These are phyloP conservation scores for Sporisorium iseilematis-ciliati DNA, from an alignment of 1,284 basidiomycete genomes.

Conservation along the genomic window DNA sequence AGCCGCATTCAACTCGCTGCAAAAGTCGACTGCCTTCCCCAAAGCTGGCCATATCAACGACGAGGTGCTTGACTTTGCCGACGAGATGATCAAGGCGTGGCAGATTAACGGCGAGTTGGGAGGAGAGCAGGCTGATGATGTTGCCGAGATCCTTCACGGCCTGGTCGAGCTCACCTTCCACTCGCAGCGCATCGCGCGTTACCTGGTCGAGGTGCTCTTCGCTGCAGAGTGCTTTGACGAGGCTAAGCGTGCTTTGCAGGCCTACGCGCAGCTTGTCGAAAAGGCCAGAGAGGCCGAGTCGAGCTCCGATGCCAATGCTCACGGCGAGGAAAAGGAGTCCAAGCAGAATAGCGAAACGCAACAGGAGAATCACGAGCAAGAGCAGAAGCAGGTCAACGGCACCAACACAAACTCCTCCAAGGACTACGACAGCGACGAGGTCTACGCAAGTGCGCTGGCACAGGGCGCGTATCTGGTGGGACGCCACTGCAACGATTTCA, in stretches of 20 bases:
- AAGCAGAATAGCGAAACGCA: conserved; percentile 24
- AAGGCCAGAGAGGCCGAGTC: conserved; percentile 59
- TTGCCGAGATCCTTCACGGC: conserved; percentile 64
- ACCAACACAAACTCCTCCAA: conserved; percentile 16
- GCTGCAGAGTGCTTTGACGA: conserved; percentile 66
- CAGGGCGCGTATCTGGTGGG: conserved; percentile 55
- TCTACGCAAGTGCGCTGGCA: conserved; percentile 55
- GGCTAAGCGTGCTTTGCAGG: conserved; percentile 54
- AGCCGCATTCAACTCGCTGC: conserved; percentile 50
- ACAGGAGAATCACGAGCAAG: conserved; percentile 1
- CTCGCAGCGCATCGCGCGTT: conserved; percentile 63
- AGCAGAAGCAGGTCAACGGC: conserved; percentile 16
- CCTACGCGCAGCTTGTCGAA: conserved; percentile 65
- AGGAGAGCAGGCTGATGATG: conserved; percentile 63
- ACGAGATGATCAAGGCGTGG: conserved; percentile 85
- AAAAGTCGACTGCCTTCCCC: conserved; percentile 79
- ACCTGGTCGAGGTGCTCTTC: conserved; percentile 60
- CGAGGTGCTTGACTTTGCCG: conserved; percentile 85
- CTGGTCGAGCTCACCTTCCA: conserved; percentile 64
- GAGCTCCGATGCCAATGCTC: conserved; percentile 21
- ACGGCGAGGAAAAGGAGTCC: conserved; percentile 14
- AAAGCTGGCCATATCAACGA: conserved; percentile 83
- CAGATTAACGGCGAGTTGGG: conserved; percentile 71
- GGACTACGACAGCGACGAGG: conserved; percentile 55
- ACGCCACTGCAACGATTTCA: conserved; percentile 48